phyloP scores from a whole-genome alignment of 1,139 yeast species.

The Pichia inconspicua region DNA sequence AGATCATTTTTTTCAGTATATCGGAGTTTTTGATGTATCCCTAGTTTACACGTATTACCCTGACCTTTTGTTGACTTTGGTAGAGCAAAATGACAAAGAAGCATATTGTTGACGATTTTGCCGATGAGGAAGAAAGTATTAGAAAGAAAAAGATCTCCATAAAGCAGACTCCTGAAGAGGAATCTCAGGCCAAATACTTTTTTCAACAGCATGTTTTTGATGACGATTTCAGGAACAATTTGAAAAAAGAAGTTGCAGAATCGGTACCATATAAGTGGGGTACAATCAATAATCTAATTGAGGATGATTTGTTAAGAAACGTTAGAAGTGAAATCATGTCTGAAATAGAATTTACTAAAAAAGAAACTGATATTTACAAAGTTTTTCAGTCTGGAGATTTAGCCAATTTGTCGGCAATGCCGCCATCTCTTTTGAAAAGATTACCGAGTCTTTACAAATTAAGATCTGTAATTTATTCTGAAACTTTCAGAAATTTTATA shows the following conservation, averaged over 20 bases:
- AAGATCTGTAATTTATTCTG: constrained; percentile 80
- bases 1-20: neutral
- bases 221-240: constrained; percentile 32
- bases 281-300: constrained; percentile 60
- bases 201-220: constrained; percentile 54
- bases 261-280: constrained; percentile 90
- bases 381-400: constrained; percentile 93
- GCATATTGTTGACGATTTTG: neutral
- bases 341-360: constrained; percentile 83
- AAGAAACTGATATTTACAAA: constrained; percentile 95
- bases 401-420: constrained; percentile 83
- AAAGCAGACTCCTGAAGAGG: constrained; percentile 28
- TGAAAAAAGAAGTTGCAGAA: constrained; percentile 36
- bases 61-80: too few species aligned
- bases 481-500: constrained; percentile 74
- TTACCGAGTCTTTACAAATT: constrained; percentile 69
- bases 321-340: constrained; percentile 79
- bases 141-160: constrained; percentile 21
- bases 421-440: constrained; percentile 64
- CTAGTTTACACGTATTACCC: too few species aligned
- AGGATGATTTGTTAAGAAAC: constrained; percentile 65
- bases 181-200: constrained; percentile 33
- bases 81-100: constrained; percentile 4
- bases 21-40: too few species aligned
- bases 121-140: neutral